Evolutionary conservation across 257 asterid genomes (phyloP), one percentile per base, ranked within the genome.

Genomic region (Salvia rosmarinus): DNA sequence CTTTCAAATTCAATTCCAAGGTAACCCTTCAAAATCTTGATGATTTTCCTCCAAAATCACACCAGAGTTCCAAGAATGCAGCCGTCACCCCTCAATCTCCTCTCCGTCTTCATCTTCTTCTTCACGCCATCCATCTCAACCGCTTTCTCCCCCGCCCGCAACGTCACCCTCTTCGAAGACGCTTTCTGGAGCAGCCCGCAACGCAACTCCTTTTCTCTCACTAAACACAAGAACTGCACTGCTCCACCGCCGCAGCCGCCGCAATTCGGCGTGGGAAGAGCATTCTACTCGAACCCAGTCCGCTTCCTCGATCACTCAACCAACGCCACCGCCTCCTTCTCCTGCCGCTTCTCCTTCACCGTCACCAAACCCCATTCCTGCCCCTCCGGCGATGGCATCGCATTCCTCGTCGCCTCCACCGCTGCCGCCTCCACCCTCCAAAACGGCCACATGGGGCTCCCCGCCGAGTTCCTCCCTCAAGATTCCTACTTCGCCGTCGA

Each of bases 311-410:
- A 86, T 47, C 67, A 79, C 13, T 72, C 81, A 1, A 34, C 87
- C 32, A 85, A 85, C n/a, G 65, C 76, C 61, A 75, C 91, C 2
- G 86, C 85, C 28, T 92, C 96, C 4, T 91, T 92, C 74, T 80
- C 85, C 50, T 75, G 80, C 69, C 81, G 79, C 67, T 89, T 92
- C 87, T 81, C 98, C 14, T 92, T 91, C 81, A 73, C 83, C 25
- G 72, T 86, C 66, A 35, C 76, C 6, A 46, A 75, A 35, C 51
- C 73, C 40, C 82, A 78, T 66, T 69, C 84, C 63, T 91, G 90
- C 82, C 87, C 93, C 60, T 83, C 77, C 60, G 98, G 95, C 4
- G 93, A 91, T 30, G 98, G 98, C 2, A 34, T 89, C 13, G 85
- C 89, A 0, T 87, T 91, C 52, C 59, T 89, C 74, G 73, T 91